Conservation (phyloP, 768 basidiomycete genomes). For the Nidularia sp. region DNA sequence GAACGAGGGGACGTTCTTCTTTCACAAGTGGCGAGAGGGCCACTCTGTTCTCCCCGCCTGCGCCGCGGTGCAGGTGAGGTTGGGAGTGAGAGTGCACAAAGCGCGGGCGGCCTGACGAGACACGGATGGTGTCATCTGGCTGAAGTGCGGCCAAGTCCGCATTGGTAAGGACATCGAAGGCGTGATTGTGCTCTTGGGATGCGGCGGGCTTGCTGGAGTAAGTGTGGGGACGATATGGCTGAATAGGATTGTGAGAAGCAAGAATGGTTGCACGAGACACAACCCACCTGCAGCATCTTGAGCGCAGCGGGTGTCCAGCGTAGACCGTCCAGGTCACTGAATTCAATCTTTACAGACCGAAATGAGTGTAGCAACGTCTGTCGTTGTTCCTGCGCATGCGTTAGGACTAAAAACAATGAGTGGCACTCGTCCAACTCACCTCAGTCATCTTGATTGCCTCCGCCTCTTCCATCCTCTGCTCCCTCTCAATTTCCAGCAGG, state of each 20-base stretch:
- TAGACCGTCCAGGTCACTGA: constrained; percentile 57
- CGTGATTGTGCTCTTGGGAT: constrained; percentile 4
- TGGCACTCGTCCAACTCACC: constrained; percentile 21
- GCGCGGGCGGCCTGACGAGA: constrained; percentile 8
- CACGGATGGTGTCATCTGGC: constrained; percentile 36
- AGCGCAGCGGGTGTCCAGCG: constrained; percentile 41
- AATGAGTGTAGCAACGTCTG: constrained; percentile 39
- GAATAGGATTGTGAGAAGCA: background rate
- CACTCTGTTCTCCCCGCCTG: too few species aligned
- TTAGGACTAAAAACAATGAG: background rate
- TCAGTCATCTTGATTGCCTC: constrained; percentile 58
- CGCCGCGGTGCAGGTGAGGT: too few species aligned
- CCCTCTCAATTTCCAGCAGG: constrained; percentile 45
- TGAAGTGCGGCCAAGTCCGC: constrained; percentile 28
- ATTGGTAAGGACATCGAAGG: constrained; percentile 30
- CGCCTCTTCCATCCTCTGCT: constrained; percentile 49
- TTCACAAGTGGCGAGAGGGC: too few species aligned
- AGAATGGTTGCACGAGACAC: background rate
- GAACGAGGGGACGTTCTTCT: too few species aligned
- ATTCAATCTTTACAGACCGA: constrained; percentile 54
- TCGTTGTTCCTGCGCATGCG: constrained; percentile 30
- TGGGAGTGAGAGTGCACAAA: too few species aligned
- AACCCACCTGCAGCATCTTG: constrained; percentile 18
- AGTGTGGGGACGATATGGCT: background rate
- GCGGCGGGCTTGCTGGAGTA: background rate